phyloP scores from a whole-genome alignment of 257 asterid genomes.

The Lycium barbarum region DNA sequence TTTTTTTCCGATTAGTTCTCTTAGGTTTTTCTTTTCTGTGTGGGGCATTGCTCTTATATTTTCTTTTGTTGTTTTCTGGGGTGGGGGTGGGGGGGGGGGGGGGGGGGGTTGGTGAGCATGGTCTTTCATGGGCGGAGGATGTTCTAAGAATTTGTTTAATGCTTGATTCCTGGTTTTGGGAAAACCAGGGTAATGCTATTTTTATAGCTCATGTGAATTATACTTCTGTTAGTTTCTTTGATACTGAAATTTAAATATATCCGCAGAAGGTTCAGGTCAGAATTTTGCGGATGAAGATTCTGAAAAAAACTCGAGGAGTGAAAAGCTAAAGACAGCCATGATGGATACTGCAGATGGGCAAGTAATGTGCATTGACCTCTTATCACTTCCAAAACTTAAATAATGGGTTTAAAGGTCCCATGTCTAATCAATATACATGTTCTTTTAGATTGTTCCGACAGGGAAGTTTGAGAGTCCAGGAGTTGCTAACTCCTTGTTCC shows the following conservation, averaged over 20 bases:
- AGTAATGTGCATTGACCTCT: not conserved
- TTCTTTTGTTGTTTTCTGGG: too few relatives aligned
- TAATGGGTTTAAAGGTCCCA: not conserved
- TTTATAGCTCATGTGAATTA: slow-evolving; percentile 8
- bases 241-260: not conserved
- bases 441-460: slow-evolving; percentile 14
- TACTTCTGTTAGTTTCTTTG: slow-evolving; percentile 19
- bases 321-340: slow-evolving; percentile 15
- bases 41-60: not conserved
- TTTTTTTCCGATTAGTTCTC: not conserved
- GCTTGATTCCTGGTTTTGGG: slow-evolving; percentile 4
- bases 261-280: slow-evolving; percentile 25
- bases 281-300: slow-evolving; percentile 39
- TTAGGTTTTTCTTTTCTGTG: not conserved
- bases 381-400: not conserved
- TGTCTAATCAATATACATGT: slow-evolving; percentile 20
- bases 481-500: not conserved
- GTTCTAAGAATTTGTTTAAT: not conserved
- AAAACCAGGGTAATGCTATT: not conserved
- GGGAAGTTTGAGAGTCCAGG: not conserved
- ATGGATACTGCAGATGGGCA: not conserved
- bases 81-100: not conserved
- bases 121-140: not conserved
- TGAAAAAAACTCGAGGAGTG: slow-evolving; percentile 24
- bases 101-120: not conserved